These are phyloP conservation scores for Setaria italica DNA, from an alignment of 202 grass and related monocot species.

Conservation along the genomic window DNA sequence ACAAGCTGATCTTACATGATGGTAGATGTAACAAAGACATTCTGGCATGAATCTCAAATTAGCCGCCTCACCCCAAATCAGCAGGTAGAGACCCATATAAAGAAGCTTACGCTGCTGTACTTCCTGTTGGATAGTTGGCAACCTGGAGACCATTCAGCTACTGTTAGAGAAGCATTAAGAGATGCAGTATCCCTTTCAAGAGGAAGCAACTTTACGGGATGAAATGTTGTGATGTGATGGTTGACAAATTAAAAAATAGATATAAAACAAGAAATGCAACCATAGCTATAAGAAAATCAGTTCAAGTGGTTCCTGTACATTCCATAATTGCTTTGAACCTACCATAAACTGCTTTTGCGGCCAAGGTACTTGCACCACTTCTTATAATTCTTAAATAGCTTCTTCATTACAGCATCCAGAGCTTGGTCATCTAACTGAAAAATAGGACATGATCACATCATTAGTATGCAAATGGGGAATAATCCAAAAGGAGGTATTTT, in stretches of 20 bases:
- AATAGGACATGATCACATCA: slow-evolving; percentile 16
- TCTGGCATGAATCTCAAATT: slow-evolving; percentile 99
- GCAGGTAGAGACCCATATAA: slow-evolving; percentile 91
- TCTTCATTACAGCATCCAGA: slow-evolving; percentile 86
- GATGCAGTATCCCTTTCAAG: background rate
- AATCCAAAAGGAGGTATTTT: background rate
- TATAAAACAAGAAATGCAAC: background rate
- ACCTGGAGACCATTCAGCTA: slow-evolving; percentile 57
- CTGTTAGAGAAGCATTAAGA: slow-evolving; percentile 8
- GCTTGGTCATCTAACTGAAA: slow-evolving; percentile 87
- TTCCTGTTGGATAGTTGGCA: slow-evolving; percentile 98
- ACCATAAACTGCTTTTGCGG: slow-evolving; percentile 97
- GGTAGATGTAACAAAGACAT: slow-evolving; percentile 97
- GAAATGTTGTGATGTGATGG: background rate
- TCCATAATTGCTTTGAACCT: slow-evolving; percentile 22
- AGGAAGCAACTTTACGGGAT: background rate
- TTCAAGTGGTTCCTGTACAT: background rate
- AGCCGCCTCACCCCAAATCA: slow-evolving; percentile 98
- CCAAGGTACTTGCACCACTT: slow-evolving; percentile 97
- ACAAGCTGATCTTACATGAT: slow-evolving; percentile 82
- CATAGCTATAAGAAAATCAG: background rate
- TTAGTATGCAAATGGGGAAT: slow-evolving; percentile 9
- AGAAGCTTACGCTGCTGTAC: slow-evolving; percentile 98
- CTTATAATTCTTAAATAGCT: slow-evolving; percentile 95
- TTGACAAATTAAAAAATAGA: background rate